Percentiles rank a stretch among this genome's conserved stretches.
Evolutionary conservation across 2,329 filamentous ascomycete genomes (phyloP).

Genomic region (Pseudodiploospora longispora): DNA sequence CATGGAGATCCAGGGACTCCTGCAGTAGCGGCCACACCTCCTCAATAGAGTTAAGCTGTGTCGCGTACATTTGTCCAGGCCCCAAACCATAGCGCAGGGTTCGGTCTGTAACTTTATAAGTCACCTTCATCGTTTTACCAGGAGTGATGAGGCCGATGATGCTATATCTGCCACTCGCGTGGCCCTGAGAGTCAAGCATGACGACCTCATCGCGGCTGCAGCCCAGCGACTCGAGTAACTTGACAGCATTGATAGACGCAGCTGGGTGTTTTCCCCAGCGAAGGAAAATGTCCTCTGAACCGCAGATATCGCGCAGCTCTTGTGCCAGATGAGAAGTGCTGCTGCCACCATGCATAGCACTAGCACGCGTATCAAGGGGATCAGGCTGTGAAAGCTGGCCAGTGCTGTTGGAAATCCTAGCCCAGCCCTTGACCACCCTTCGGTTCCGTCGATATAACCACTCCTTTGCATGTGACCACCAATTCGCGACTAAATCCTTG

Average conservation of each 20-base stretch:
- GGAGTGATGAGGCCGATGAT: conserved; percentile 6
- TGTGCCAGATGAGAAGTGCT: neutral
- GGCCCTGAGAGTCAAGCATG: conserved; percentile 7
- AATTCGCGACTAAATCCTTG: conserved; percentile 56
- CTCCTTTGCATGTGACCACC: conserved; percentile 54
- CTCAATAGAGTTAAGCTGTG: conserved; percentile 2
- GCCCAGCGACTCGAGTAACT: conserved; percentile 2
- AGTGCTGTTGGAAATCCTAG: no score
- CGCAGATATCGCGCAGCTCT: neutral
- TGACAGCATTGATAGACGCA: neutral
- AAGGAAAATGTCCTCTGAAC: neutral
- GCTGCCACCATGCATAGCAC: neutral
- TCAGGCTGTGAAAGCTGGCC: neutral
- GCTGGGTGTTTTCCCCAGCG: neutral
- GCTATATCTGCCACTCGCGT: conserved; percentile 5
- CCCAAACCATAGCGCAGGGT: conserved; percentile 1
- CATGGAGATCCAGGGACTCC: conserved; percentile 3
- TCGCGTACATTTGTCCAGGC: neutral
- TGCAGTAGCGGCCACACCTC: conserved; percentile 6
- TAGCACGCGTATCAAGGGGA: neutral
- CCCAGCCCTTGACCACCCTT: neutral
- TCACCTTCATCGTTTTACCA: conserved; percentile 5
- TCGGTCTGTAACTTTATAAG: conserved; percentile 3
- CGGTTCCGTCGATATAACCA: conserved; percentile 30
- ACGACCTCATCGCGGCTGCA: conserved; percentile 2